phyloP scores from a whole-genome alignment of 805 yeast genomes.

The Wickerhamiella galacta region DNA sequence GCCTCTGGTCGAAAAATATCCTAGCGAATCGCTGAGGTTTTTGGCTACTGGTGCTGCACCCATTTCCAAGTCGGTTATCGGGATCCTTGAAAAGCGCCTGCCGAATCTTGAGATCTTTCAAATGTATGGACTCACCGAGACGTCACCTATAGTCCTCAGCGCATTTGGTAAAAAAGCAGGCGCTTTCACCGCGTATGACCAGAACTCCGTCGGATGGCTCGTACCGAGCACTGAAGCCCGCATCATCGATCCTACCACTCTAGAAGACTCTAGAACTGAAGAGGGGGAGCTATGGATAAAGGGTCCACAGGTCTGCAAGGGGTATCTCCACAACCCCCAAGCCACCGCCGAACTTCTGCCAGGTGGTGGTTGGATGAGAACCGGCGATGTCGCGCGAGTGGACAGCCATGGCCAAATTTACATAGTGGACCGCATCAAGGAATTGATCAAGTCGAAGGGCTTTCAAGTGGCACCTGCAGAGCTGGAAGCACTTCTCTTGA shows the following conservation, averaged over 20 bases:
- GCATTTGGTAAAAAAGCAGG: constrained; percentile 12
- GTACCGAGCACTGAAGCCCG: constrained; percentile 32
- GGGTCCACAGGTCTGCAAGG: constrained; percentile 35
- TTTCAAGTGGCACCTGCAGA: constrained; percentile 93
- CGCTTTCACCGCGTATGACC: constrained; percentile 26
- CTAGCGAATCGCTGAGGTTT: constrained; percentile 23
- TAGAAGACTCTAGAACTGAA: constrained; percentile 25
- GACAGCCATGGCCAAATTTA: constrained; percentile 24
- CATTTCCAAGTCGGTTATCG: constrained; percentile 15
- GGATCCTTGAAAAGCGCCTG: not conserved
- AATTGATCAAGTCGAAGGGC: constrained; percentile 50
- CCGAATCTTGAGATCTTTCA: constrained; percentile 7
- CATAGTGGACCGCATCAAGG: constrained; percentile 44
- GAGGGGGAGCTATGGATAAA: constrained; percentile 38
- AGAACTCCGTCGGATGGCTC: constrained; percentile 25
- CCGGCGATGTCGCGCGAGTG: constrained; percentile 35
- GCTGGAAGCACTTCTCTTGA: constrained; percentile 67
- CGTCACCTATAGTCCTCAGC: constrained; percentile 29
- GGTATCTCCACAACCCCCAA: constrained; percentile 31
- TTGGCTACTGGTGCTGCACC: constrained; percentile 31
- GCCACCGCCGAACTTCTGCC: constrained; percentile 32
- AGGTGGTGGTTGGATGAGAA: constrained; percentile 35
- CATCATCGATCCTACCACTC: constrained; percentile 20
- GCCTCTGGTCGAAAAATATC: constrained; percentile 27
- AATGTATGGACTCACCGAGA: constrained; percentile 35